Evolutionary conservation across 2,329 filamentous ascomycete genomes (phyloP).

Genomic region (Pseudogymnoascus destructans): DNA sequence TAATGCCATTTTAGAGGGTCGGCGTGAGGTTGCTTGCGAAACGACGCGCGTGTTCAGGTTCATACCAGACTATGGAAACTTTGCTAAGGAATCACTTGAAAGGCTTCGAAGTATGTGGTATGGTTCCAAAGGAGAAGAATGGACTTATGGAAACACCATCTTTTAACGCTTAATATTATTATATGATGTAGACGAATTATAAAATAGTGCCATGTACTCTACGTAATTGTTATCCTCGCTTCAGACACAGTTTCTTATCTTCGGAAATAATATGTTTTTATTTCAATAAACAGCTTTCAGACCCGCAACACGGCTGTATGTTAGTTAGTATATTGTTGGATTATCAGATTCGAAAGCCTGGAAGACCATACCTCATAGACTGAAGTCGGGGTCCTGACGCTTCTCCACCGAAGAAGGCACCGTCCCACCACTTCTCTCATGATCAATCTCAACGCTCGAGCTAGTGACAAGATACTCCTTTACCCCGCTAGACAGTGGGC

Average conservation of each 20-base stretch:
- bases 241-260: too few relatives aligned
- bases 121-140: not conserved
- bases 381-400: not conserved
- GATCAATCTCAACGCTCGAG: not conserved
- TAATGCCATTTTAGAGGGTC: not conserved
- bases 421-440: not conserved
- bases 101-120: not conserved
- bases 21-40: not conserved
- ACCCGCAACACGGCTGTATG: too few relatives aligned
- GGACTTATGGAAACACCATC: not conserved
- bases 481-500: not conserved
- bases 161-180: not conserved
- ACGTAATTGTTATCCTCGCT: not conserved
- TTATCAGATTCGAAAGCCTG: not conserved
- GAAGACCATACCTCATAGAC: not conserved
- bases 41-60: not conserved
- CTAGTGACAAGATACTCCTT: not conserved
- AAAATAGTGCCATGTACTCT: not conserved
- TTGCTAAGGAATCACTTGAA: not conserved
- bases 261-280: too few relatives aligned
- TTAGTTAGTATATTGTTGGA: too few relatives aligned
- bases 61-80: not conserved
- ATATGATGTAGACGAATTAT: not conserved
- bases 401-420: not conserved
- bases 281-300: too few relatives aligned